A percentile compares a stretch with the other conserved stretches of the same genome.
phyloP scores from a whole-genome alignment of 176 grass and related monocot genomes.

The Dactylis glomerata region DNA sequence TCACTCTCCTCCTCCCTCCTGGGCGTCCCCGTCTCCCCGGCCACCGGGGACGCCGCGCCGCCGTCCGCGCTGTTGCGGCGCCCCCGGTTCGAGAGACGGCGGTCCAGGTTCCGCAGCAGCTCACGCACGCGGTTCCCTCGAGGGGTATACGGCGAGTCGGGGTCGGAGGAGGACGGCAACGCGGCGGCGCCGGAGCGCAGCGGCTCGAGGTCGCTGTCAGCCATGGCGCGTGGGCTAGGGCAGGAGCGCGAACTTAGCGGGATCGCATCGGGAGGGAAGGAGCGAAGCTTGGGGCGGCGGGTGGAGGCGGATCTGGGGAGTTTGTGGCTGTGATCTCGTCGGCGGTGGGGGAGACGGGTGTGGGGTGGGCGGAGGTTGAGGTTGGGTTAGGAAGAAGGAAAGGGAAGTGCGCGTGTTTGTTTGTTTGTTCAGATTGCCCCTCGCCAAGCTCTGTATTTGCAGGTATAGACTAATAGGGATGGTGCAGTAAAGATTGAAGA shows the following conservation, averaged over 20 bases:
- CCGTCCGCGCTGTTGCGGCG: slow-evolving; percentile 13
- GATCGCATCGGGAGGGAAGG: slow-evolving; percentile 28
- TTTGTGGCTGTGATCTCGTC: slow-evolving; percentile 37
- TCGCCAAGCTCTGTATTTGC: background rate
- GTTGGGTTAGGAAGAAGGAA: slow-evolving; percentile 1
- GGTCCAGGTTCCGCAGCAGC: slow-evolving; percentile 52
- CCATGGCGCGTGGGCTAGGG: slow-evolving; percentile 39
- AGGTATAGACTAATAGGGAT: background rate
- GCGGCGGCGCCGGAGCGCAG: slow-evolving; percentile 34
- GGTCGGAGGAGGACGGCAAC: slow-evolving; percentile 36
- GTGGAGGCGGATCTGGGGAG: slow-evolving; percentile 19
- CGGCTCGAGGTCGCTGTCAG: slow-evolving; percentile 56
- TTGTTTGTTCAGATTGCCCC: slow-evolving; percentile 18
- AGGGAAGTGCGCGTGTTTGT: slow-evolving; percentile 14
- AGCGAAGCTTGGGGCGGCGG: background rate
- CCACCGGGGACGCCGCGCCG: background rate
- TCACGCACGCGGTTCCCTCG: slow-evolving; percentile 42
- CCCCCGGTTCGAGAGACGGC: slow-evolving; percentile 39
- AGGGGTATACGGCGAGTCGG: slow-evolving; percentile 34
- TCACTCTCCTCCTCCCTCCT: slow-evolving; percentile 58
- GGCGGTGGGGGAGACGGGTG: slow-evolving; percentile 11
- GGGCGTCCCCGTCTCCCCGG: slow-evolving; percentile 21
- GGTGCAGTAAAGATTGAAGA: too few relatives aligned
- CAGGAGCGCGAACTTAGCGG: background rate
- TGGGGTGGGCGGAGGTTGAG: background rate